These are phyloP conservation scores for Rhodosporidiobolus sp. DNA, from an alignment of 768 basidiomycete genomes.

Conservation along the genomic window DNA sequence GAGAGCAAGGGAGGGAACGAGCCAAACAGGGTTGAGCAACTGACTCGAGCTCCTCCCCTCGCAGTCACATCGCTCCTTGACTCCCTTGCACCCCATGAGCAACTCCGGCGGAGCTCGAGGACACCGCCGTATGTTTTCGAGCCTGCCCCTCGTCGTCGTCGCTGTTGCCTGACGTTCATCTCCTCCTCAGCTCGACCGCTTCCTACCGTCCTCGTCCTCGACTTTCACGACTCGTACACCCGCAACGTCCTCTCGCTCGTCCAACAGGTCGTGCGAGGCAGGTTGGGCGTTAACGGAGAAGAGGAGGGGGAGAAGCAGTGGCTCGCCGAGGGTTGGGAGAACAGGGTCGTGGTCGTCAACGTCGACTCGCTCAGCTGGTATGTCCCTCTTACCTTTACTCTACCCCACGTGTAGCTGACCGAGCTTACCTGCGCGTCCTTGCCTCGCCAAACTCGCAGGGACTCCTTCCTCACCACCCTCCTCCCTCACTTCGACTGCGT, in stretches of 20 bases:
- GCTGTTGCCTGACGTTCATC: too few relatives aligned
- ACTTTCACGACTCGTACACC: slow-evolving; percentile 39
- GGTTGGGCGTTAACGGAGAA: neutral
- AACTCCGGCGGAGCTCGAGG: too few relatives aligned
- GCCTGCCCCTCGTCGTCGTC: too few relatives aligned
- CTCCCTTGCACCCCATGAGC: too few relatives aligned
- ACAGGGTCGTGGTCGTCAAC: slow-evolving; percentile 25
- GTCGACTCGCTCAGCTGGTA: slow-evolving; percentile 38
- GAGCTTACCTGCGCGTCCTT: too few relatives aligned
- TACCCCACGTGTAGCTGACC: neutral
- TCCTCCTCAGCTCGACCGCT: neutral
- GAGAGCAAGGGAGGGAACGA: too few relatives aligned
- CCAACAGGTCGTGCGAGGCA: neutral
- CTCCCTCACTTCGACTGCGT: slow-evolving; percentile 35
- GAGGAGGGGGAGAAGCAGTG: slow-evolving; percentile 32
- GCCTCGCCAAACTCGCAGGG: slow-evolving; percentile 18
- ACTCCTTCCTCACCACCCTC: slow-evolving; percentile 19
- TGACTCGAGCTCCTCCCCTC: too few relatives aligned
- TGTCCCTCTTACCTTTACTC: neutral
- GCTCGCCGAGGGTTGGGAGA: slow-evolving; percentile 16
- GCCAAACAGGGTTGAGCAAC: too few relatives aligned
- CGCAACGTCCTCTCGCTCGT: slow-evolving; percentile 35
- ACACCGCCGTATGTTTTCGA: too few relatives aligned
- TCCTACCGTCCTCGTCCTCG: slow-evolving; percentile 29
- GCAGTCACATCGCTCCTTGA: too few relatives aligned